Conservation (phyloP, 352 stramenopile species). For the Aphanomyces cochlioides region DNA sequence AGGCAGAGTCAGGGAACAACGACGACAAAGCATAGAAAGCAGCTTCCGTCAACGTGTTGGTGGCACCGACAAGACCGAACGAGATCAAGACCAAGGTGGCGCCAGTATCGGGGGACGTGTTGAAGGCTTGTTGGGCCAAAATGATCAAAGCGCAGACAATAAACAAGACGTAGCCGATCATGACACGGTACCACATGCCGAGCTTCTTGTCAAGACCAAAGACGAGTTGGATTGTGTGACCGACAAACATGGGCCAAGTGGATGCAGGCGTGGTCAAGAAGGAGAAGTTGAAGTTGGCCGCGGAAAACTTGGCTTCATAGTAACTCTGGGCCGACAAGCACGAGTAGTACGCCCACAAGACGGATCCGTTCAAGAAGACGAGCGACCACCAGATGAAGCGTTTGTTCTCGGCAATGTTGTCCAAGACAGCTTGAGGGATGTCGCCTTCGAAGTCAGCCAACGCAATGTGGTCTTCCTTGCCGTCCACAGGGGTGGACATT, state of each 20-base stretch:
- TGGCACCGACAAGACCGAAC: constrained; percentile 48
- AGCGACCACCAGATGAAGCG: constrained; percentile 57
- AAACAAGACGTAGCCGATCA: constrained; percentile 53
- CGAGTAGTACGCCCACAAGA: constrained; percentile 73
- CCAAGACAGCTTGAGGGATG: constrained; percentile 55
- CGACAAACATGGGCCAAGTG: constrained; percentile 61
- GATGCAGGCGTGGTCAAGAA: constrained; percentile 62
- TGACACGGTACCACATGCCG: constrained; percentile 43
- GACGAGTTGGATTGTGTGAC: constrained; percentile 51
- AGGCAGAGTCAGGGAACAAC: constrained; percentile 56
- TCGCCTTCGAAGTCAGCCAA: constrained; percentile 1
- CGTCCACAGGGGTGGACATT: background rate
- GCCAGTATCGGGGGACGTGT: constrained; percentile 34
- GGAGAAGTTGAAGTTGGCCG: constrained; percentile 46
- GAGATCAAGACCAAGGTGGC: constrained; percentile 52
- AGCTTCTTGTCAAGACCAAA: constrained; percentile 62
- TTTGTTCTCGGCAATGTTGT: constrained; percentile 53
- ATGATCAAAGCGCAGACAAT: constrained; percentile 55
- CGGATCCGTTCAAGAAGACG: constrained; percentile 67
- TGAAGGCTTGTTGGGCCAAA: constrained; percentile 42
- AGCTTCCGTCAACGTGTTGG: constrained; percentile 54
- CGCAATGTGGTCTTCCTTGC: background rate
- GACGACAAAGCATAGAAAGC: constrained; percentile 59
- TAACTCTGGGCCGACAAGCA: constrained; percentile 66
- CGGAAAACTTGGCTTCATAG: constrained; percentile 48